Conservation (phyloP, 169 alveolate species). For the Sarcocystis neurona region DNA sequence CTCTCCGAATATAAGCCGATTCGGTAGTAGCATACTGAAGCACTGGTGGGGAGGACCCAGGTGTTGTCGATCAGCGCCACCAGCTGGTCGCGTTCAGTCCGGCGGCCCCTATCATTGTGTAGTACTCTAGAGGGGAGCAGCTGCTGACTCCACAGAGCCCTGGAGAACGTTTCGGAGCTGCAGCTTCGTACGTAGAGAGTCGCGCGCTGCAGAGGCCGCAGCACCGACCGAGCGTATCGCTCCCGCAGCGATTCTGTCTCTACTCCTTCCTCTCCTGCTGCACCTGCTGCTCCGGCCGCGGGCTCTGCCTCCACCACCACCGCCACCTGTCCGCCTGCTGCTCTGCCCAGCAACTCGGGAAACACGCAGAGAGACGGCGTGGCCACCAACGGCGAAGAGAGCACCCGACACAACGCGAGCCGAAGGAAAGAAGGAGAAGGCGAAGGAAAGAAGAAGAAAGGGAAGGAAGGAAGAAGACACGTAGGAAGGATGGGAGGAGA, state of each 20-base stretch:
- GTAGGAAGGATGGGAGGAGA: no score
- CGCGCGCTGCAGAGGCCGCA: not conserved
- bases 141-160: slow-evolving; percentile 22
- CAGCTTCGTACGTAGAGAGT: slow-evolving; percentile 35
- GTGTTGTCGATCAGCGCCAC: slow-evolving; percentile 51
- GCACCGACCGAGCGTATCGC: not conserved
- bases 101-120: not conserved
- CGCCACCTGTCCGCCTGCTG: slow-evolving; percentile 28
- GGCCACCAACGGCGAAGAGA: no score
- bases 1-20: slow-evolving; percentile 23
- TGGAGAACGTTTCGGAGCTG: slow-evolving; percentile 47
- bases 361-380: not conserved
- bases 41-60: not conserved
- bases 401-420: no score
- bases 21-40: slow-evolving; percentile 18
- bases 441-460: not conserved
- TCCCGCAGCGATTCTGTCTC: not conserved
- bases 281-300: slow-evolving; percentile 20
- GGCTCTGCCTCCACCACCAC: slow-evolving; percentile 32
- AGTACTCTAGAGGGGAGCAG: slow-evolving; percentile 30
- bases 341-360: not conserved
- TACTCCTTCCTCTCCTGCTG: not conserved
- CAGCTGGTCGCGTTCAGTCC: slow-evolving; percentile 40
- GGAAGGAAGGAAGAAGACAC: no score
- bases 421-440: not conserved